Conservation (phyloP, 148 eudicot species). For the Persicaria tinctoria region DNA sequence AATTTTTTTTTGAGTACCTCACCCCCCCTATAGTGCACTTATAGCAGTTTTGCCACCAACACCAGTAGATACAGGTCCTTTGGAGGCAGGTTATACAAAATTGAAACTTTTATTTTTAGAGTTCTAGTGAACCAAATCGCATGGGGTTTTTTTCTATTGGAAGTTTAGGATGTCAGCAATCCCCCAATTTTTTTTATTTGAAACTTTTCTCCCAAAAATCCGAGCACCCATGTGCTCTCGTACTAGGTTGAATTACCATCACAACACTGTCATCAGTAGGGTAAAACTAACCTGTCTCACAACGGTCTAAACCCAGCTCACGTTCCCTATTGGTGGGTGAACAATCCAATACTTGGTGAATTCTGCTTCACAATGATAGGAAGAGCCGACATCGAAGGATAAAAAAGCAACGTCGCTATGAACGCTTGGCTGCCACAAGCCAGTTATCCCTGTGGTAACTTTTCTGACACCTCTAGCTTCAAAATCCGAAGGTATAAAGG, state of each 20-base stretch:
- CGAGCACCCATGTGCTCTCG: no score
- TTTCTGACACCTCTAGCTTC: conserved; percentile 14
- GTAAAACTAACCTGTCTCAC: conserved; percentile 48
- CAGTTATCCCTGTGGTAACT: conserved; percentile 16
- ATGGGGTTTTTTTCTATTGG: no score
- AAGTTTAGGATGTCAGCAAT: no score
- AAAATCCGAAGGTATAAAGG: conserved; percentile 13
- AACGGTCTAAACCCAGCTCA: conserved; percentile 57
- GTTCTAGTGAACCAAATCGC: no score
- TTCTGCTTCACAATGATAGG: conserved; percentile 26
- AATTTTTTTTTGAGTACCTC: no score
- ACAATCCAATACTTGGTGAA: conserved; percentile 36
- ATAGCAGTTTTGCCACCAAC: no score
- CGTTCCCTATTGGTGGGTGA: conserved; percentile 57
- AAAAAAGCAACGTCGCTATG: conserved; percentile 14
- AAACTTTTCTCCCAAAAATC: no score
- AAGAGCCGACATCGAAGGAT: conserved; percentile 17
- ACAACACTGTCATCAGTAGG: conserved; percentile 33
- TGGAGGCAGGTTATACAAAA: no score
- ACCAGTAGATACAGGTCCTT: no score
- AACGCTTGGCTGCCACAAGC: neutral
- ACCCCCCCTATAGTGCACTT: no score
- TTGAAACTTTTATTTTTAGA: no score
- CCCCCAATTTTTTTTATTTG: no score
- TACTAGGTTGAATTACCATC: conserved; percentile 22